Percentiles rank a stretch among this genome's conserved stretches.
phyloP scores from a whole-genome alignment of 2,329 filamentous ascomycete genomes.

The Beauveria brongniartii region DNA sequence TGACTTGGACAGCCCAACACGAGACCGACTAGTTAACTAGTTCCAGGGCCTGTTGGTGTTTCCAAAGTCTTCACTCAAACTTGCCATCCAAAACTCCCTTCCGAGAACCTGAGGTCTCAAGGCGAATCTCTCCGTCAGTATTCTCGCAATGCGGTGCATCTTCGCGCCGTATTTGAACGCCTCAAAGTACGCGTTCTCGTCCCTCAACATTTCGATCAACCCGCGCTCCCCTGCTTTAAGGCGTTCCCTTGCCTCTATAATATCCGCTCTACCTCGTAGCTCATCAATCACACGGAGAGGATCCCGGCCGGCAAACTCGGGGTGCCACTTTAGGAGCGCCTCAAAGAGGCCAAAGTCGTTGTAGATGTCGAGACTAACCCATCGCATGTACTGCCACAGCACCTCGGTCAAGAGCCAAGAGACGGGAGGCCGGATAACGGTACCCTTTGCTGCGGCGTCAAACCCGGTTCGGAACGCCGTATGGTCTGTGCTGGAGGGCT shows the following conservation, averaged over 20 bases:
- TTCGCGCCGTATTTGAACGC: not conserved
- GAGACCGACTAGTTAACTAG: too few relatives aligned
- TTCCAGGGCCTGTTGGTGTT: not conserved
- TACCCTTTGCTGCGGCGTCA: not conserved
- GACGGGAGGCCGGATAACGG: not conserved
- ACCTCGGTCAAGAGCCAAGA: not conserved
- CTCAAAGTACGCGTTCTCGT: not conserved
- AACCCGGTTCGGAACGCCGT: not conserved
- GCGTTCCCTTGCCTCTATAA: not conserved
- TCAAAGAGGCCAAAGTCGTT: not conserved
- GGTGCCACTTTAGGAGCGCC: not conserved
- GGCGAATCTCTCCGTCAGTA: not conserved
- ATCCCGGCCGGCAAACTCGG: not conserved
- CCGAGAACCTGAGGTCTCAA: not conserved
- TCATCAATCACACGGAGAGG: not conserved
- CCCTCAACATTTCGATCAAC: not conserved
- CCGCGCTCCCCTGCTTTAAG: not conserved
- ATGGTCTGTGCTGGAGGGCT: not conserved
- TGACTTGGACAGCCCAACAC: too few relatives aligned
- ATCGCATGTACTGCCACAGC: conserved; percentile 2
- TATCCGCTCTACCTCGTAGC: not conserved
- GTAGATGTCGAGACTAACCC: not conserved
- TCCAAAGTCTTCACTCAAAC: not conserved
- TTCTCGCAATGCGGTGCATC: not conserved
- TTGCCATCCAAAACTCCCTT: not conserved